Conservation (phyloP, 2,329 filamentous ascomycete genomes). For the Pestalotiopsis sp. region DNA sequence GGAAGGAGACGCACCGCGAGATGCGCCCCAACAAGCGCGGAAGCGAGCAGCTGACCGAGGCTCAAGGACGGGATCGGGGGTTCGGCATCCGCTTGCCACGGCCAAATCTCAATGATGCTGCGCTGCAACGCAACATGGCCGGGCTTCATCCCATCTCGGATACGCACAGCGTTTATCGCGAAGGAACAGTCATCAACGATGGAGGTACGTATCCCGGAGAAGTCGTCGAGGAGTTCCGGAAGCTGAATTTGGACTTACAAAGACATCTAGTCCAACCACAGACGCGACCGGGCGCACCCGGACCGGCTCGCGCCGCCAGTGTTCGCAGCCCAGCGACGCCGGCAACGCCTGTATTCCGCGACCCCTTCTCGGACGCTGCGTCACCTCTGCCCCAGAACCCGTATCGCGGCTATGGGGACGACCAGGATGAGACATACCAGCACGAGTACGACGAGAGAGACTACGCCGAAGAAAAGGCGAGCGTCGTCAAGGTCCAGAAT, state of each 20-base stretch:
- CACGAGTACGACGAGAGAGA: constrained; percentile 7
- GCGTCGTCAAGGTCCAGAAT: background rate
- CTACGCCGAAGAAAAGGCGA: background rate
- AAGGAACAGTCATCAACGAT: constrained; percentile 24
- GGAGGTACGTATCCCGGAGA: background rate
- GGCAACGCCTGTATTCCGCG: background rate
- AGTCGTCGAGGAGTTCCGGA: background rate
- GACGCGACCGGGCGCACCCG: background rate
- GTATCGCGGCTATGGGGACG: background rate
- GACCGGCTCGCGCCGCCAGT: background rate
- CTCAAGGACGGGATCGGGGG: background rate
- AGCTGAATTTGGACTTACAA: background rate
- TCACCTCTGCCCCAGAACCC: background rate
- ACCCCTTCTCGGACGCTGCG: too few relatives aligned
- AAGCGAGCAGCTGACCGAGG: background rate
- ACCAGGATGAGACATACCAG: constrained; percentile 6
- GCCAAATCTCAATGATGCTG: constrained; percentile 19
- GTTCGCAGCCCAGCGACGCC: background rate
- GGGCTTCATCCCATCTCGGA: constrained; percentile 17
- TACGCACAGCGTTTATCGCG: constrained; percentile 26
- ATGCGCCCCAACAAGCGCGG: background rate
- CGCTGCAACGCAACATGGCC: constrained; percentile 19
- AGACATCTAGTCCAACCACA: background rate
- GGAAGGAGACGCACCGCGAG: background rate
- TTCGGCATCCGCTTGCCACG: background rate